Evolutionary conservation across 2,329 filamentous ascomycete species (phyloP).

Genomic region (Cadophora sp.): DNA sequence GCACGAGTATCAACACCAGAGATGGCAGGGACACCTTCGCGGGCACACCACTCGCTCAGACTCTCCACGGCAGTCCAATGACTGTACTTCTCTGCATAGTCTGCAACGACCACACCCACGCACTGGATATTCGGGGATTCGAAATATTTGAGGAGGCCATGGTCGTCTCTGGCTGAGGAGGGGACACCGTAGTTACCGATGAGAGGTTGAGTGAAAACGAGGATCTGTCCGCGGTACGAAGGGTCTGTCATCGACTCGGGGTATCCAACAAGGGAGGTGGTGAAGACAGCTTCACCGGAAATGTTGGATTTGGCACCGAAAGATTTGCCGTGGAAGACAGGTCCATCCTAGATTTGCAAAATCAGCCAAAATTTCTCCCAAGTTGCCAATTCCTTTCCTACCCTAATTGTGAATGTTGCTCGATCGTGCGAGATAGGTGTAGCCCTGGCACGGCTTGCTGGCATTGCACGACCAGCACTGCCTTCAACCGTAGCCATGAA

Average conservation of each 20-base stretch:
- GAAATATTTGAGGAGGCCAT: slow-evolving; percentile 94
- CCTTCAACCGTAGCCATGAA: slow-evolving; percentile 71
- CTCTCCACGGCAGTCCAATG: slow-evolving; percentile 99
- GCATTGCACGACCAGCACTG: slow-evolving; percentile 74
- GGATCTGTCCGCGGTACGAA: slow-evolving; percentile 90
- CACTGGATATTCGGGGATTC: slow-evolving; percentile 98
- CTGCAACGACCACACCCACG: slow-evolving; percentile 92
- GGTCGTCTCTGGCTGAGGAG: slow-evolving; percentile 81
- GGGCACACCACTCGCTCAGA: slow-evolving; percentile 90
- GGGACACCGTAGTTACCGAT: slow-evolving; percentile 99
- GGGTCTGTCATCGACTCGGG: slow-evolving; percentile 93
- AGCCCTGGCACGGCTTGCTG: slow-evolving; percentile 60
- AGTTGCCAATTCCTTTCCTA: slow-evolving; percentile 49
- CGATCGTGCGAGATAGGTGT: slow-evolving; percentile 76
- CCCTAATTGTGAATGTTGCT: slow-evolving; percentile 94
- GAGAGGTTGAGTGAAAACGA: slow-evolving; percentile 97
- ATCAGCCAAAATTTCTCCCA: slow-evolving; percentile 38
- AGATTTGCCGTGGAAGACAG: slow-evolving; percentile 93
- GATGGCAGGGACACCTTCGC: slow-evolving; percentile 94
- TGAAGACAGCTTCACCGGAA: slow-evolving; percentile 98
- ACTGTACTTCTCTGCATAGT: slow-evolving; percentile 92
- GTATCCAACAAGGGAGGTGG: slow-evolving; percentile 96
- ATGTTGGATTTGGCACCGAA: slow-evolving; percentile 97
- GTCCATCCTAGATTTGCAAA: slow-evolving; percentile 72
- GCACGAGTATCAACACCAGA: slow-evolving; percentile 96